phyloP scores from a whole-genome alignment of 768 basidiomycete species.

The Tulasnella sp. region DNA sequence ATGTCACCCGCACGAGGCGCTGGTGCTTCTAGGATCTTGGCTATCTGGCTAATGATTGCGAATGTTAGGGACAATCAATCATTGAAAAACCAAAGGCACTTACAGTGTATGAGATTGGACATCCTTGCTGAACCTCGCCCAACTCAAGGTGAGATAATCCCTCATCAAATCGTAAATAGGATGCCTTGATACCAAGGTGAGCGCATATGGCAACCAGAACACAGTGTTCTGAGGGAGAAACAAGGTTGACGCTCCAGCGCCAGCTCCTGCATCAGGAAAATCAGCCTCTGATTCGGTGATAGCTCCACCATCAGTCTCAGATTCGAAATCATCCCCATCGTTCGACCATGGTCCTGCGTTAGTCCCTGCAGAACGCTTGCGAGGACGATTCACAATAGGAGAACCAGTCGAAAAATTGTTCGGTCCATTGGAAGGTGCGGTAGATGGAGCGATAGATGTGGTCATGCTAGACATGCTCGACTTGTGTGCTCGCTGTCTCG shows the following conservation, averaged over 20 bases:
- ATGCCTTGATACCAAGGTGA: slow-evolving; percentile 80
- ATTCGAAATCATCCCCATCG: slow-evolving; percentile 42
- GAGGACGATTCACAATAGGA: slow-evolving; percentile 8
- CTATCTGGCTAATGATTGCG: slow-evolving; percentile 11
- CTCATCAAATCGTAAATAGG: slow-evolving; percentile 93
- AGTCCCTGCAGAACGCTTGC: not conserved
- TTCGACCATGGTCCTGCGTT: slow-evolving; percentile 47
- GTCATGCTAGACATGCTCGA: slow-evolving; percentile 13
- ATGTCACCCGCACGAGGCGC: slow-evolving; percentile 79
- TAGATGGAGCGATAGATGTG: slow-evolving; percentile 16
- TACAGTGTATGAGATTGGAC: slow-evolving; percentile 86
- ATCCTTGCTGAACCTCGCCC: slow-evolving; percentile 90
- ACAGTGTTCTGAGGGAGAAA: slow-evolving; percentile 83
- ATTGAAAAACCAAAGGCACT: slow-evolving; percentile 29
- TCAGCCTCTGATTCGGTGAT: slow-evolving; percentile 74
- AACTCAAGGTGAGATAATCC: slow-evolving; percentile 89
- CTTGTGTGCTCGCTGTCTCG: slow-evolving; percentile 9
- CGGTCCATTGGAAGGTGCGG: slow-evolving; percentile 17
- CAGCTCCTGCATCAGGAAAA: slow-evolving; percentile 39
- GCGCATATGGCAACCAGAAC: slow-evolving; percentile 88
- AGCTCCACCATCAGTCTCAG: slow-evolving; percentile 38
- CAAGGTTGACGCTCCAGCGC: slow-evolving; percentile 58
- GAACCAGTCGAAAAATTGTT: slow-evolving; percentile 43
- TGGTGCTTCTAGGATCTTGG: slow-evolving; percentile 30
- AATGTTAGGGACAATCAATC: slow-evolving; percentile 12